Base-by-base conservation (phyloP, 2,329 filamentous ascomycete genomes). In the Fusarium coffeatum region DNA sequence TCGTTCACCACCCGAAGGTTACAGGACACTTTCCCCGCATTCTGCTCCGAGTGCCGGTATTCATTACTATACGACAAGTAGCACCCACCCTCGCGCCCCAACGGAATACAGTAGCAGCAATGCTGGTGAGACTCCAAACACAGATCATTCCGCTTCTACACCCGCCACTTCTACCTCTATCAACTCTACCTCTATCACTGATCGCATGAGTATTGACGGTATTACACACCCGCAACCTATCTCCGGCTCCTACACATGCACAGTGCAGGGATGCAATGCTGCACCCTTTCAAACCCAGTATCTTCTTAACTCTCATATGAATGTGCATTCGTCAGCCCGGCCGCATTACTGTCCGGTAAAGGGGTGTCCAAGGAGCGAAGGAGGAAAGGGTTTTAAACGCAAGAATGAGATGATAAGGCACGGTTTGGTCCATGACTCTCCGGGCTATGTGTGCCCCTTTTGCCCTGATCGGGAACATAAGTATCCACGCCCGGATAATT, bases 361-460 rank as follows among this genome's bases (percentile, higher is more conserved):
- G 50, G 87, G 85, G 1, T 92, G 89, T 72, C 82, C 88, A n/a
- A 84, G 89, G 53, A 87, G 86, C 50, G 86, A 89, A 75, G 86
- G 87, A 3, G 89, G 89, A 6, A 90, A 89, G 69, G 90, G 90
- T 0, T 92, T 92, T 78, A 92, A 92, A 78, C 84, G 90, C 60
- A 92, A 91, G 77, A 92, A 92, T 71, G 90, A 92, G 77, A 91
- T 92, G 89, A 91, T 91, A 48, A 81, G 89, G 28, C 89, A 92
- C 76, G 94, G 95, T 2, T 86, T 98, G 5, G 96, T 98, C 6
- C 96, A 99, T 76, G 91, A 94, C 71, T 97, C 93, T 10, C 96
- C 96, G 2, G 95, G 95, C 64, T 99, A 98, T 76, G 90, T 97
- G 30, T 99, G 96, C 79, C 96, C 96, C 0, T 98, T 98, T 77